Evolutionary conservation across 1,139 yeast species (phyloP), one percentile per base, ranked within the genome.

Genomic region (Lodderomyces margitis): DNA sequence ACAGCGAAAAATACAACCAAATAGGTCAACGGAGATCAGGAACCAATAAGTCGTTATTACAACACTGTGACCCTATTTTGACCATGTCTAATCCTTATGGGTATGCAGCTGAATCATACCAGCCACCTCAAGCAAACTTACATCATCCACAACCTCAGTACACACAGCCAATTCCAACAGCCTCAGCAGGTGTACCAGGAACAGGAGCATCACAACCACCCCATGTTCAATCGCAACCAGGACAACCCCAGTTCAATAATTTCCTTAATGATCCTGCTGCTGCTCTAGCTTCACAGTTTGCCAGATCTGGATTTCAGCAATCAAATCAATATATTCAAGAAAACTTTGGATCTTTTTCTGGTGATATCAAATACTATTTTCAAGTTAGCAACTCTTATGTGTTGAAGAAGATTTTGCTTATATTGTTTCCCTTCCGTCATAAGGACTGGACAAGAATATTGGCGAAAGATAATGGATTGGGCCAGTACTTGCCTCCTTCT

Each of bases 341-440:
- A 50, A 86, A 84, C 59, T 71, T 84, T 46, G 80, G 81, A 15
- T 70, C 72, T 49, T 72, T 75, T 32, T 73, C 75, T 3, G 67
- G 67, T 19, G 70, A 74, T 3, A 66, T 69, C 36, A 82, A 85
- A 50, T 86, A 84, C 63, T 91, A 91, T 64, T 94, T 94, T 70
- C 89, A 87, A 61, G 96, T 94, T 27, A 85, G 96, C 40, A 94
- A 92, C 59, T 71, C 82, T 2, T 94, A 91, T 56, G 98, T 94
- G 25, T 59, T 87, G 46, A 73, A 74, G 35, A 94, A 94, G 58
- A 61, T 94, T 32, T 61, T 75, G 34, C 72, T 91, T 48, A 83
- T 94, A 28, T 61, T 92, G 34, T 83, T 89, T 59, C 99, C 99
- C 0, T 94, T 88, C 74, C 72, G 80, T 48, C 92, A 89, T 59